Base-by-base conservation (phyloP, 306 rosid genomes). In the Myrica gale region DNA sequence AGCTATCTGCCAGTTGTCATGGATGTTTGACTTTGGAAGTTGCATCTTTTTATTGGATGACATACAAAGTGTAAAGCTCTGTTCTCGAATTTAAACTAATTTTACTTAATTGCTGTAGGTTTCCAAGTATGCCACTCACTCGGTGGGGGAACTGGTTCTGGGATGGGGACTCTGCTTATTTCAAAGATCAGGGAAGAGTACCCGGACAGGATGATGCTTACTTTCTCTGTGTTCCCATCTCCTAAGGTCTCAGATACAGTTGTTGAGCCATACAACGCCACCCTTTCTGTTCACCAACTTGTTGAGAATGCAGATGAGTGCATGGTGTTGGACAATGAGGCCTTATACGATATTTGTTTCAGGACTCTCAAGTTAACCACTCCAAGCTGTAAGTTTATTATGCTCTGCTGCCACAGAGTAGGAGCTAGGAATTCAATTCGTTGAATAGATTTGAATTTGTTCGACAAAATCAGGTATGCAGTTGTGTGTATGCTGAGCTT, bases 281-380 rank as follows among this genome's bases (percentile, higher is more conserved):
- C 70, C 10, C 70, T 65, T n/a, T 65, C 70, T 42, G 70, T 65
- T 65, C 70, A 65, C 47, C 70, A 65, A 8, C 70, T 65, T 65
- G 70, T 65, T 41, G 70, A 65, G 70, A 65, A 65, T 41, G 70
- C 70, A 41, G 70, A 65, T 41, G 50, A 65, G 70, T 65, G 70
- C 70, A 65, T 65, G 70, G 70, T 65, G 50, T 65, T 65, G 50
- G 70, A 65, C 46, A 65, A 65, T n/a, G 70, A 65, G 70, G 70
- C 70, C 23, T 65, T 65, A 48, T 65, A 65, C 46, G 70, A 65
- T 42, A 65, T 65, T 65, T 65, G 70, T 65, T 65, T 65, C 70
- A 65, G 70, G 70, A 65, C 70, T 65, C 70, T 65, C 23, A 65
- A 65, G 20, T 9, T 65, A 65, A 65, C 70, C 46, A 65, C 70